Percentiles rank a stretch among this genome's conserved stretches.
phyloP scores from a whole-genome alignment of 306 rosid species.

The Vachellia collinsii region DNA sequence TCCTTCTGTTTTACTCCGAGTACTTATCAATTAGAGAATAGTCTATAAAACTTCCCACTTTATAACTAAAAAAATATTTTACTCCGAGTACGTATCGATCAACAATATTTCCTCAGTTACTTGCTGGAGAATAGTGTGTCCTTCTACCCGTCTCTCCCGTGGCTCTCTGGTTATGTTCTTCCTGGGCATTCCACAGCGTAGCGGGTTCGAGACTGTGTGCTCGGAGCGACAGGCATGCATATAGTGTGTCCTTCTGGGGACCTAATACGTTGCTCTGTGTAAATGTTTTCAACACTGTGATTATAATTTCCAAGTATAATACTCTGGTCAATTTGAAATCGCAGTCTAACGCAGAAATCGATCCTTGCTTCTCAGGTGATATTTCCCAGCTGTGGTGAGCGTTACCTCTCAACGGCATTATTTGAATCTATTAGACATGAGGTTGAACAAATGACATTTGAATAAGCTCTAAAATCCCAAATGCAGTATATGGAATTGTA shows the following conservation, averaged over 20 bases:
- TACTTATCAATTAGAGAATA: too few relatives aligned
- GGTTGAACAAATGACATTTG: slow-evolving; percentile 62
- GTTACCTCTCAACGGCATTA: slow-evolving; percentile 56
- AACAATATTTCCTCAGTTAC: too few relatives aligned
- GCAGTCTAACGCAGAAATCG: neutral
- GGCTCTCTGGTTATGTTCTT: too few relatives aligned
- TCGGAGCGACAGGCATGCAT: too few relatives aligned
- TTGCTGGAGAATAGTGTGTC: neutral
- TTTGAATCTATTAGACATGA: slow-evolving; percentile 64
- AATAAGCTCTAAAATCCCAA: slow-evolving; percentile 33
- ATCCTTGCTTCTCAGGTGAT: slow-evolving; percentile 45
- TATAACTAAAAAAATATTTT: neutral
- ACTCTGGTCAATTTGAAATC: neutral
- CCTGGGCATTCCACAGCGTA: too few relatives aligned
- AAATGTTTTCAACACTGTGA: neutral
- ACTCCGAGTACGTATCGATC: neutral
- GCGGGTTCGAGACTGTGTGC: too few relatives aligned
- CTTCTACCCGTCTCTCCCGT: too few relatives aligned
- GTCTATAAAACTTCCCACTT: too few relatives aligned
- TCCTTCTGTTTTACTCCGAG: too few relatives aligned
- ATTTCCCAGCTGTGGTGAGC: slow-evolving; percentile 74
- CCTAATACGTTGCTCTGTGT: neutral
- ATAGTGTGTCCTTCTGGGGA: too few relatives aligned
- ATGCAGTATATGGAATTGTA: neutral
- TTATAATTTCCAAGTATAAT: neutral